These are phyloP conservation scores for Keithomyces neogunnii DNA, from an alignment of 2,329 filamentous ascomycete species.

Conservation along the genomic window DNA sequence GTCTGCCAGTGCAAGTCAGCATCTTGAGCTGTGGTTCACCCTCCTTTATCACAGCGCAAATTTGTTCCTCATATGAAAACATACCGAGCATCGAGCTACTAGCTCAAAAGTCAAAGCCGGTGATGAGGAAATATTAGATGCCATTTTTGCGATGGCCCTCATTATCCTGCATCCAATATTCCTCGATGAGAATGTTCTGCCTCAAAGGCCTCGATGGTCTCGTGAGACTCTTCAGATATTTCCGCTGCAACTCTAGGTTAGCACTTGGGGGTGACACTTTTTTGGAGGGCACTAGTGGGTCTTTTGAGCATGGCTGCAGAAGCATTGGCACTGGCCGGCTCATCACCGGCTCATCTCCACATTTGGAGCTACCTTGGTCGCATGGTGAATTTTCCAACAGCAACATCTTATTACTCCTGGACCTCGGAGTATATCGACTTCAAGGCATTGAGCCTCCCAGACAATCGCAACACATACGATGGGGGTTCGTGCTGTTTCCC, in stretches of 20 bases:
- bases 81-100: slow-evolving; percentile 70
- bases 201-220: not conserved
- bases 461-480: slow-evolving; percentile 20
- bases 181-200: not conserved
- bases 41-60: slow-evolving; percentile 10
- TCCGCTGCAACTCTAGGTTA: slow-evolving; percentile 5
- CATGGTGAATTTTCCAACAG: slow-evolving; percentile 21
- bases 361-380: not conserved
- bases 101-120: slow-evolving; percentile 72
- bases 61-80: slow-evolving; percentile 18
- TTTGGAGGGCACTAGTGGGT: not conserved
- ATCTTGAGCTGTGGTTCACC: not conserved
- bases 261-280: not conserved
- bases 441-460: slow-evolving; percentile 21
- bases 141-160: slow-evolving; percentile 34
- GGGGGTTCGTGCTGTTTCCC: slow-evolving; percentile 37
- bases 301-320: not conserved
- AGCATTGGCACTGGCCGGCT: slow-evolving; percentile 14
- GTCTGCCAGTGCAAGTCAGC: slow-evolving; percentile 47
- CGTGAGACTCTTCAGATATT: slow-evolving; percentile 6
- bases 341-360: slow-evolving; percentile 21
- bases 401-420: slow-evolving; percentile 1
- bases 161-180: slow-evolving; percentile 11
- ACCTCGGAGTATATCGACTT: slow-evolving; percentile 7
- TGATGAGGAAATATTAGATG: slow-evolving; percentile 42